Evolutionary conservation across 108 stramenopile species (phyloP).

Genomic region (Skeletonema menzelii): DNA sequence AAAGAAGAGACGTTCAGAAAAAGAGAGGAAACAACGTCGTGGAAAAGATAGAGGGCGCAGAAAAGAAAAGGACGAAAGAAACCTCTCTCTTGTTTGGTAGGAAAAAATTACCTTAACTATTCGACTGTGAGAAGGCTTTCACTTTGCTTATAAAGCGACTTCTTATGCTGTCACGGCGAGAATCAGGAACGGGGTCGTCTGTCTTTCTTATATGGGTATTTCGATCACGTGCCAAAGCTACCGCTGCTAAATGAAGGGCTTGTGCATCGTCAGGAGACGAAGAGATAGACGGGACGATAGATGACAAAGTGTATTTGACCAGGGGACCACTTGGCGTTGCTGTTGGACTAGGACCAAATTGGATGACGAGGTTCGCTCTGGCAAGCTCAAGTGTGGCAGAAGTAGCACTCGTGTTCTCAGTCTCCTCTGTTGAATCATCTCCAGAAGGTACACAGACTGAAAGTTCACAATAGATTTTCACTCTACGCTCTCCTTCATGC

Average conservation of each 20-base stretch:
- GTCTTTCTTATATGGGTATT: constrained; percentile 22
- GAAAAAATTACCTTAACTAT: neutral
- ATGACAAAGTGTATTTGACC: constrained; percentile 38
- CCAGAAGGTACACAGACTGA: constrained; percentile 49
- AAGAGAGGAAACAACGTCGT: constrained; percentile 11
- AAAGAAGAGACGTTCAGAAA: constrained; percentile 18
- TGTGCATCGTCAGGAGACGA: constrained; percentile 17
- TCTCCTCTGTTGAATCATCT: constrained; percentile 29
- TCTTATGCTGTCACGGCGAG: constrained; percentile 6
- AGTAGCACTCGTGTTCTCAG: constrained; percentile 17
- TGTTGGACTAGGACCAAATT: constrained; percentile 58
- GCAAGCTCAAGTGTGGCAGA: constrained; percentile 54
- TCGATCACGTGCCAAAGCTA: constrained; percentile 39
- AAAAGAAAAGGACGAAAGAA: constrained; percentile 2
- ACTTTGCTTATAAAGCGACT: constrained; percentile 17
- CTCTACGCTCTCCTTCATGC: constrained; percentile 45
- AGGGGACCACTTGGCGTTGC: constrained; percentile 46
- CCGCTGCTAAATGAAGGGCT: constrained; percentile 40
- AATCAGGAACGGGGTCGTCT: neutral
- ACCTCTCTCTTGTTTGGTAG: neutral
- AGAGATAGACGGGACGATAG: constrained; percentile 30
- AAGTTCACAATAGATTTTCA: constrained; percentile 46
- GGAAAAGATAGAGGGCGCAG: neutral
- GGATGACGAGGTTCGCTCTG: constrained; percentile 46
- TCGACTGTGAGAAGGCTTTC: constrained; percentile 7